Conservation (phyloP, 331 rosid genomes). For the Malus hybrid region DNA sequence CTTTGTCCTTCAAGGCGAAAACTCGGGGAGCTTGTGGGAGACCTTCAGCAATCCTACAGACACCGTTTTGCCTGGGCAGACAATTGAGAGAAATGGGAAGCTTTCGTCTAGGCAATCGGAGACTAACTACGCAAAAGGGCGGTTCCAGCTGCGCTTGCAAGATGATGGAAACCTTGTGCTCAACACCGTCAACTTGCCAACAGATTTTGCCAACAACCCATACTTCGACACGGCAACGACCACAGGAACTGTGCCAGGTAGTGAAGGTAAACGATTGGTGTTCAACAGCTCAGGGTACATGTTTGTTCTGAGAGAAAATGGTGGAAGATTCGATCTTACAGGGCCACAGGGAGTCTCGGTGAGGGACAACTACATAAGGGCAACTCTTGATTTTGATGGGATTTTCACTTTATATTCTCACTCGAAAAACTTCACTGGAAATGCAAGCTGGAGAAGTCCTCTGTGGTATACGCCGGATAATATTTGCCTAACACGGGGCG, state of each 20-base stretch:
- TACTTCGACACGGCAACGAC: not conserved
- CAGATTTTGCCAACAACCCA: not conserved
- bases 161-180: slow-evolving; percentile 10
- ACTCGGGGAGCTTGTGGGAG: no score
- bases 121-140: slow-evolving; percentile 3
- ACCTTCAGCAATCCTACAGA: no score
- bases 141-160: slow-evolving; percentile 1
- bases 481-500: not conserved
- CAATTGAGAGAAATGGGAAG: no score
- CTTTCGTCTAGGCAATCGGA: not conserved
- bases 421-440: not conserved
- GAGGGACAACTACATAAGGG: slow-evolving; percentile 1
- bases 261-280: not conserved
- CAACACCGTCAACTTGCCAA: slow-evolving; percentile 9
- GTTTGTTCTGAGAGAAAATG: not conserved
- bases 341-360: not conserved
- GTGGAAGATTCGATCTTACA: not conserved
- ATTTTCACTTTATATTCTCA: slow-evolving; percentile 1
- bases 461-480: slow-evolving; percentile 7
- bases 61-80: no score
- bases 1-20: no score
- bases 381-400: slow-evolving; percentile 22
- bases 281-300: slow-evolving; percentile 7
- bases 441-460: slow-evolving; percentile 1
- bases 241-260: not conserved